Conservation (phyloP, 768 basidiomycete genomes). For the Lentinus tigrinus region DNA sequence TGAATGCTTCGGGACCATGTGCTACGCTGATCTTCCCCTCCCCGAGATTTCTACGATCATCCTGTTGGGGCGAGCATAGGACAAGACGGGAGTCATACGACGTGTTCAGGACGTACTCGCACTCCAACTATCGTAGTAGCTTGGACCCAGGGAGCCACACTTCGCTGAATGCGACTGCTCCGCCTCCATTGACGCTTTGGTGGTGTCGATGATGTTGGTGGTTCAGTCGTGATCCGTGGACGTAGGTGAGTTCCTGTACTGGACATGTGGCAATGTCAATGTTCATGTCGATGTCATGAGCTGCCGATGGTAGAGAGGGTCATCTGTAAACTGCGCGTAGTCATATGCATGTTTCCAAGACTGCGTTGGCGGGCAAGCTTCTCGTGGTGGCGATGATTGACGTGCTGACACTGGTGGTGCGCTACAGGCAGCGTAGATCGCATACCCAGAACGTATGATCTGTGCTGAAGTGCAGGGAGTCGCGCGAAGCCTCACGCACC, state of each 20-base stretch:
- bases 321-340: too few relatives aligned
- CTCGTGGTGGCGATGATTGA: too few relatives aligned
- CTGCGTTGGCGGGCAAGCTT: too few relatives aligned
- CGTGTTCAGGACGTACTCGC: not conserved
- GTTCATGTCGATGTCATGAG: too few relatives aligned
- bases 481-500: too few relatives aligned
- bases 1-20: not conserved
- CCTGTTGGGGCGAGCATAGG: not conserved
- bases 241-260: not conserved
- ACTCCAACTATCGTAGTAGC: not conserved
- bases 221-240: not conserved
- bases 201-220: not conserved
- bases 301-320: too few relatives aligned
- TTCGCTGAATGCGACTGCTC: not conserved
- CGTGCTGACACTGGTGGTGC: too few relatives aligned
- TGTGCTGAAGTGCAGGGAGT: too few relatives aligned
- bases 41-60: conserved; percentile 4
- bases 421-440: too few relatives aligned
- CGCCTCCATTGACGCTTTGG: not conserved
- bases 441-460: too few relatives aligned
- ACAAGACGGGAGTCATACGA: not conserved
- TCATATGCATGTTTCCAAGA: too few relatives aligned
- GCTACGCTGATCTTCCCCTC: conserved; percentile 1
- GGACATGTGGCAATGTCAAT: not conserved
- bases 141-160: not conserved